Conservation (phyloP, 2,329 filamentous ascomycete genomes). For the Aureobasidium zeae region DNA sequence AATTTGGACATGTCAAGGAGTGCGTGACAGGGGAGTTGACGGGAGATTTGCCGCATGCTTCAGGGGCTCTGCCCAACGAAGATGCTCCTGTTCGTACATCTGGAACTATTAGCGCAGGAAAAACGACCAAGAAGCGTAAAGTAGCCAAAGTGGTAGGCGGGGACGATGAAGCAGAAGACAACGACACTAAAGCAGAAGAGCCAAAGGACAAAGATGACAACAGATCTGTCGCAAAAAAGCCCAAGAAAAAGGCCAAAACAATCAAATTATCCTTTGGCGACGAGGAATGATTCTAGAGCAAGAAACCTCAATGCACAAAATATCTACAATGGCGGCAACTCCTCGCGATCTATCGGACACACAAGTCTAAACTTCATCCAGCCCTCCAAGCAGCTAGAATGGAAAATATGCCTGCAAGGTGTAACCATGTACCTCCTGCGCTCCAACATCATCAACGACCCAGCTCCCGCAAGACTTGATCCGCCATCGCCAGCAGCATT, state of each 20-base stretch:
- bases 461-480: slow-evolving; percentile 18
- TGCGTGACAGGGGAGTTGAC: slow-evolving; percentile 21
- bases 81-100: slow-evolving; percentile 16
- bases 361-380: slow-evolving; percentile 93
- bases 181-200: slow-evolving; percentile 3
- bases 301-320: neutral
- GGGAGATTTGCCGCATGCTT: slow-evolving; percentile 19
- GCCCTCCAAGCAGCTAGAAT: slow-evolving; percentile 80
- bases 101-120: slow-evolving; percentile 11
- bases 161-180: slow-evolving; percentile 21
- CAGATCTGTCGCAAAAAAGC: slow-evolving; percentile 22
- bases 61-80: slow-evolving; percentile 21
- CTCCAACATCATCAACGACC: slow-evolving; percentile 59
- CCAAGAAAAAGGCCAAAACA: slow-evolving; percentile 19
- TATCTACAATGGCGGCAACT: slow-evolving; percentile 66
- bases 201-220: slow-evolving; percentile 15
- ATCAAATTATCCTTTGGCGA: slow-evolving; percentile 19
- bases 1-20: slow-evolving; percentile 15
- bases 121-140: slow-evolving; percentile 29
- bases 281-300: slow-evolving; percentile 8
- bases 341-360: slow-evolving; percentile 91
- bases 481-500: slow-evolving; percentile 5
- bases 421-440: slow-evolving; percentile 92
- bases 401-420: slow-evolving; percentile 92
- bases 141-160: slow-evolving; percentile 28